Conservation (phyloP, 2,329 filamentous ascomycete genomes). For the Magnaporthales sp. region DNA sequence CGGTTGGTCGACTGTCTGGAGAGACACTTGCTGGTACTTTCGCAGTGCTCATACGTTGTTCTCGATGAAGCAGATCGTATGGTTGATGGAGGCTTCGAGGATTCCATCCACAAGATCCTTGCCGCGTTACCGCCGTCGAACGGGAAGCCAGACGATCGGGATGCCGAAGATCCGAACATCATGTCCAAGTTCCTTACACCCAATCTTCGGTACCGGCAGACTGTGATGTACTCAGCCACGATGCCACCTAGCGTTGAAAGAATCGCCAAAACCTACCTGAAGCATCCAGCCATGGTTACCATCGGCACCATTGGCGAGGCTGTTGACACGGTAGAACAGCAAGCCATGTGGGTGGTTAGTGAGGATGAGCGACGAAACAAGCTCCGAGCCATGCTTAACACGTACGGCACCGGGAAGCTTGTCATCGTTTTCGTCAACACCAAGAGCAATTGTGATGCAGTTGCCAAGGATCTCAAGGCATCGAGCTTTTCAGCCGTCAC, state of each 20-base stretch:
- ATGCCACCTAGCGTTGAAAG: conserved; percentile 91
- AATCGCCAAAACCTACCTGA: conserved; percentile 94
- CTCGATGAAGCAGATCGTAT: conserved; percentile 99
- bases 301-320: conserved; percentile 94
- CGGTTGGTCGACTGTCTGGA: conserved; percentile 97
- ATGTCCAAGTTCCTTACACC: conserved; percentile 75
- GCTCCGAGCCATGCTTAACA: conserved; percentile 79
- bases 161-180: conserved; percentile 74
- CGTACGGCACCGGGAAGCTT: conserved; percentile 71
- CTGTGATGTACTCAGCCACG: conserved; percentile 99
- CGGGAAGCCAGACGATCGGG: conserved; percentile 90
- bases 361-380: conserved; percentile 97
- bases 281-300: conserved; percentile 84
- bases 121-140: conserved; percentile 87
- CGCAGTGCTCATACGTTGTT: conserved; percentile 97
- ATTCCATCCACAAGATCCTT: conserved; percentile 94
- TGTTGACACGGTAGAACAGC: conserved; percentile 95
- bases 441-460: conserved; percentile 95
- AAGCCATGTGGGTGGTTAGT: conserved; percentile 81
- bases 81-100: conserved; percentile 98
- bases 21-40: conserved; percentile 78
- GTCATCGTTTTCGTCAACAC: conserved; percentile 99
- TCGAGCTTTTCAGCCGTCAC: conserved; percentile 90
- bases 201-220: conserved; percentile 73
- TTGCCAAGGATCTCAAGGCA: conserved; percentile 86